Evolutionary conservation across 306 rosid species (phyloP).

Genomic region (Cucurbita ficifolia): DNA sequence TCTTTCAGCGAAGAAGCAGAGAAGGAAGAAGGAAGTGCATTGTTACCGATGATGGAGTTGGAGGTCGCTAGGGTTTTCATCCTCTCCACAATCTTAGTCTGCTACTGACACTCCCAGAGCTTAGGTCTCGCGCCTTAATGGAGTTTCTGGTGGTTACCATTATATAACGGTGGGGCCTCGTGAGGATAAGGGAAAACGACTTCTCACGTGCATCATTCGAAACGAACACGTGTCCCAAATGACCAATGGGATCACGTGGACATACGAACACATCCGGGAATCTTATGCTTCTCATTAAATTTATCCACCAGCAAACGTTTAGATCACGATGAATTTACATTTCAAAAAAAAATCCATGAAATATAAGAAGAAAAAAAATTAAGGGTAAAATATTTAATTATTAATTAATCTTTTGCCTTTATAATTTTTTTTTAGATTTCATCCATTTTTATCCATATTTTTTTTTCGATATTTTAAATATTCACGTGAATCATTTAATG

Average conservation of each 20-base stretch:
- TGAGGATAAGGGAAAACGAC: not conserved
- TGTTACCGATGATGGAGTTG: not conserved
- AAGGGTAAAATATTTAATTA: no score
- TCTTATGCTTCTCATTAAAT: not conserved
- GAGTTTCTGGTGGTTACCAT: not conserved
- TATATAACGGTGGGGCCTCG: not conserved
- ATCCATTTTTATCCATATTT: no score
- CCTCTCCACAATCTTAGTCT: not conserved
- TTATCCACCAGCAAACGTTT: no score
- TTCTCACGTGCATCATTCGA: not conserved
- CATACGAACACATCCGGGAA: not conserved
- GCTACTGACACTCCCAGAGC: not conserved
- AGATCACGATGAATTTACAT: no score
- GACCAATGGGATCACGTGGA: not conserved
- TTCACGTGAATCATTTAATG: not conserved
- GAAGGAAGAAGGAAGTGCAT: not conserved
- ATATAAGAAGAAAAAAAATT: no score
- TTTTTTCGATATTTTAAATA: no score
- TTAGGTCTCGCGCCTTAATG: not conserved
- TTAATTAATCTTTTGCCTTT: no score
- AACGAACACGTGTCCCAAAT: not conserved
- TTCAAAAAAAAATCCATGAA: no score
- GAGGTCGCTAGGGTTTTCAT: constrained; percentile 3
- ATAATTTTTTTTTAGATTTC: no score
- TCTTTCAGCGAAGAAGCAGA: not conserved